A percentile compares a stretch with the other conserved stretches of the same genome.
These are phyloP conservation scores for Phytophthora tubulina DNA, from an alignment of 352 stramenopile species.

Conservation along the genomic window DNA sequence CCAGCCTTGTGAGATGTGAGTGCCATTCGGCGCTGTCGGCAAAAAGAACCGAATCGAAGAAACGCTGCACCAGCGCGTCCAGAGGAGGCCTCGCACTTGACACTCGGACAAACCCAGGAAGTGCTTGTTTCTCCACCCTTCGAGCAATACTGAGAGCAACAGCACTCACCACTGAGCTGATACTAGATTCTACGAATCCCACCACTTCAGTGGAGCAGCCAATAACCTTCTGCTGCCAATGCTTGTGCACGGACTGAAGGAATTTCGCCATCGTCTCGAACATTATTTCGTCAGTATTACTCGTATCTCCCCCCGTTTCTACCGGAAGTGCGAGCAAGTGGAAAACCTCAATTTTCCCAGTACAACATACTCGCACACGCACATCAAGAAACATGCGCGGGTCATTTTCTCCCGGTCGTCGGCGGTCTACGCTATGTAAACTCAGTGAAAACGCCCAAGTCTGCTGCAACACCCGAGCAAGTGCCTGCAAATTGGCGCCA, in stretches of 20 bases:
- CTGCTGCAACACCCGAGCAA: slow-evolving; percentile 20
- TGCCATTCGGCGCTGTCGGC: slow-evolving; percentile 27
- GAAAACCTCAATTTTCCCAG: slow-evolving; percentile 21
- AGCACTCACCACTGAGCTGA: slow-evolving; percentile 2
- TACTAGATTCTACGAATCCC: background rate
- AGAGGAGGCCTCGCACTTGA: slow-evolving; percentile 23
- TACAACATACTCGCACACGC: slow-evolving; percentile 12
- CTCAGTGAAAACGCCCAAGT: slow-evolving; percentile 35
- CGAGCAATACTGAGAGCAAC: slow-evolving; percentile 8
- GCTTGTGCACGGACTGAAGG: slow-evolving; percentile 26
- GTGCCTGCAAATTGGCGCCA: slow-evolving; percentile 30
- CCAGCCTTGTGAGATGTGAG: slow-evolving; percentile 17
- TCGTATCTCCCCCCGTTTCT: slow-evolving; percentile 1
- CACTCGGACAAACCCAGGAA: slow-evolving; percentile 21
- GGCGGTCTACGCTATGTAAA: slow-evolving; percentile 24
- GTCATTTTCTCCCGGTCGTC: slow-evolving; percentile 4
- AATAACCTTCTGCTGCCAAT: slow-evolving; percentile 32
- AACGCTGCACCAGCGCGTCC: slow-evolving; percentile 32
- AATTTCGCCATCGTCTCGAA: slow-evolving; percentile 30
- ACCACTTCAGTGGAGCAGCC: slow-evolving; percentile 26
- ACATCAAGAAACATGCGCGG: slow-evolving; percentile 31
- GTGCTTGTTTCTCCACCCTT: slow-evolving; percentile 29
- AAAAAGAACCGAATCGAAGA: slow-evolving; percentile 28
- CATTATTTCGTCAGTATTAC: slow-evolving; percentile 13
- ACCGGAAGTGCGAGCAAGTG: slow-evolving; percentile 31